Evolutionary conservation across 805 yeast genomes (phyloP).

Genomic region (Tetrapisispora iriomotensis): DNA sequence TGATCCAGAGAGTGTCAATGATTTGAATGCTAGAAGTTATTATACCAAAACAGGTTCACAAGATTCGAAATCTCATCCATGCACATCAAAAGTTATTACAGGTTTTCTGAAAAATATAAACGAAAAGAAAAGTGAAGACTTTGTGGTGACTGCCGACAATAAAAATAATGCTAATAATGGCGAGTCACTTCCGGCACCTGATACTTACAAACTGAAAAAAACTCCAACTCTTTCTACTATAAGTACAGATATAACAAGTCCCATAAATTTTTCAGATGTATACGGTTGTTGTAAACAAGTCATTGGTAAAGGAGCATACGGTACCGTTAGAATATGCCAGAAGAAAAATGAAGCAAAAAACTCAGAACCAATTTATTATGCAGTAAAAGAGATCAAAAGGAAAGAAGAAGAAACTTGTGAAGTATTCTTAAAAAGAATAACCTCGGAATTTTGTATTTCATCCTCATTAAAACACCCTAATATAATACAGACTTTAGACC

Average conservation of each 20-base stretch:
- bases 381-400: constrained; percentile 74
- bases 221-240: constrained; percentile 1
- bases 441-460: constrained; percentile 75
- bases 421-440: constrained; percentile 60
- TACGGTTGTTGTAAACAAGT: constrained; percentile 94
- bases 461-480: constrained; percentile 63
- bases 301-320: constrained; percentile 89
- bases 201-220: too few relatives aligned
- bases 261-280: constrained; percentile 59
- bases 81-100: constrained; percentile 52
- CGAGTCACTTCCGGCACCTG: background rate
- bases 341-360: constrained; percentile 38
- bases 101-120: constrained; percentile 39
- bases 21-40: too few relatives aligned
- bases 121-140: too few relatives aligned
- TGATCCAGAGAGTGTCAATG: too few relatives aligned
- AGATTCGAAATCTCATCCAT: too few relatives aligned
- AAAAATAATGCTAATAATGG: background rate
- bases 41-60: too few relatives aligned
- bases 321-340: constrained; percentile 85
- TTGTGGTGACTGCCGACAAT: too few relatives aligned
- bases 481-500: constrained; percentile 66
- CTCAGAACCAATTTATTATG: constrained; percentile 46
- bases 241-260: background rate
- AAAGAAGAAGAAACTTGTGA: constrained; percentile 52